These are phyloP conservation scores for Fusarium torreyae DNA, from an alignment of 2,329 filamentous ascomycete species.

Conservation along the genomic window DNA sequence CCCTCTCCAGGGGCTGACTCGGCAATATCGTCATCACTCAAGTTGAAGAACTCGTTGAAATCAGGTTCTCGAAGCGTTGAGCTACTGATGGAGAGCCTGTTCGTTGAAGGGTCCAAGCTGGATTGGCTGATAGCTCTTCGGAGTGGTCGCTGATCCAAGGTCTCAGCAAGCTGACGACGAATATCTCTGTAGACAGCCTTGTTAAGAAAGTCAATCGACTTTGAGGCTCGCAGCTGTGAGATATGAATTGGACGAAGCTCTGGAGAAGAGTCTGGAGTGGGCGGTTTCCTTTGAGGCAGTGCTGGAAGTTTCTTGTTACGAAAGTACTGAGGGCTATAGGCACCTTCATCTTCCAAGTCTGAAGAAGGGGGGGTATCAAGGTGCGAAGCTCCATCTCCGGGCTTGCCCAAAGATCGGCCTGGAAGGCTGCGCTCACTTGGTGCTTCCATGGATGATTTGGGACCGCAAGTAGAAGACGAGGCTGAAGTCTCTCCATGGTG, in stretches of 20 bases:
- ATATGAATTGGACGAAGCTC: constrained; percentile 53
- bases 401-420: constrained; percentile 46
- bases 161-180: constrained; percentile 47
- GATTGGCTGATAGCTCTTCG: constrained; percentile 51
- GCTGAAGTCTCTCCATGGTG: constrained; percentile 48
- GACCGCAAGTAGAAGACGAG: constrained; percentile 41
- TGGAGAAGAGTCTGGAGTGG: constrained; percentile 55
- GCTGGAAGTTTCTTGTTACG: constrained; percentile 51
- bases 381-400: constrained; percentile 40
- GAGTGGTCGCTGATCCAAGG: constrained; percentile 47
- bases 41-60: constrained; percentile 67
- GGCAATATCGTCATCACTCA: constrained; percentile 72
- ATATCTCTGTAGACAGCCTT: constrained; percentile 48
- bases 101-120: constrained; percentile 51
- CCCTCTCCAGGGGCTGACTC: constrained; percentile 56
- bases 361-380: constrained; percentile 55
- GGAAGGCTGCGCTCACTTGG: constrained; percentile 48
- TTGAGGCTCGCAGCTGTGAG: constrained; percentile 48
- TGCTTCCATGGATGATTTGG: constrained; percentile 43
- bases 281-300: constrained; percentile 46
- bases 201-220: constrained; percentile 51
- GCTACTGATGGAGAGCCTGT: constrained; percentile 50
- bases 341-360: constrained; percentile 52
- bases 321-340: constrained; percentile 36
- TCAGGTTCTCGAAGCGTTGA: constrained; percentile 65